Percentiles rank a stretch among this genome's conserved stretches.
phyloP scores from a whole-genome alignment of 768 basidiomycete species.

The Xerocomellus intermedius region DNA sequence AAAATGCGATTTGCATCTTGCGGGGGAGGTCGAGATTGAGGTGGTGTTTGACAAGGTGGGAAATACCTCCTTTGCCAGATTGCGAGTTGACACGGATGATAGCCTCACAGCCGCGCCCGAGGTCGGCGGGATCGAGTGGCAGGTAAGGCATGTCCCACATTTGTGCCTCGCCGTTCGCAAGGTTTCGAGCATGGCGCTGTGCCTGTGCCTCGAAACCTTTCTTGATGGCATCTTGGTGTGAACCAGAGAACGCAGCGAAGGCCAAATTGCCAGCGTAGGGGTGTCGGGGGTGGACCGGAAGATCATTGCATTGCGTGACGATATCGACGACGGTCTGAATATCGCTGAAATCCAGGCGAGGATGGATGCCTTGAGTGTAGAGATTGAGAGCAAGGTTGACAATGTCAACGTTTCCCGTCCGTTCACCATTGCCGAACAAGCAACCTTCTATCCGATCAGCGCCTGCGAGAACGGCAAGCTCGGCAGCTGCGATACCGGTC shows the following conservation, averaged over 20 bases:
- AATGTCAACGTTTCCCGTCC: slow-evolving; percentile 97
- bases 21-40: slow-evolving; percentile 92
- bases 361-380: slow-evolving; percentile 91
- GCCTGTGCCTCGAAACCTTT: slow-evolving; percentile 93
- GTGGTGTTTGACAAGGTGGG: slow-evolving; percentile 93
- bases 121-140: slow-evolving; percentile 93
- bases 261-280: slow-evolving; percentile 98
- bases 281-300: slow-evolving; percentile 95
- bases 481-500: slow-evolving; percentile 94
- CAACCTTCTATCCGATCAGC: slow-evolving; percentile 98
- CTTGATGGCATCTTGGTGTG: slow-evolving; percentile 98
- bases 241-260: slow-evolving; percentile 97
- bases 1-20: slow-evolving; percentile 95
- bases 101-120: slow-evolving; percentile 95
- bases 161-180: slow-evolving; percentile 52
- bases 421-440: slow-evolving; percentile 96
- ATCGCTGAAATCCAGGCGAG: slow-evolving; percentile 89
- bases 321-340: slow-evolving; percentile 88
- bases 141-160: slow-evolving; percentile 95
- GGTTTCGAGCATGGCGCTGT: slow-evolving; percentile 59
- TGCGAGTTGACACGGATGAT: slow-evolving; percentile 99
- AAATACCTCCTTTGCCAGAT: slow-evolving; percentile 96
- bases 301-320: slow-evolving; percentile 94
- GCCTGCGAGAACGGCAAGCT: slow-evolving; percentile 89
- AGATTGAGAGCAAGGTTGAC: slow-evolving; percentile 95